phyloP scores from a whole-genome alignment of 2,329 filamentous ascomycete species.

The Trichoderma polysporum region DNA sequence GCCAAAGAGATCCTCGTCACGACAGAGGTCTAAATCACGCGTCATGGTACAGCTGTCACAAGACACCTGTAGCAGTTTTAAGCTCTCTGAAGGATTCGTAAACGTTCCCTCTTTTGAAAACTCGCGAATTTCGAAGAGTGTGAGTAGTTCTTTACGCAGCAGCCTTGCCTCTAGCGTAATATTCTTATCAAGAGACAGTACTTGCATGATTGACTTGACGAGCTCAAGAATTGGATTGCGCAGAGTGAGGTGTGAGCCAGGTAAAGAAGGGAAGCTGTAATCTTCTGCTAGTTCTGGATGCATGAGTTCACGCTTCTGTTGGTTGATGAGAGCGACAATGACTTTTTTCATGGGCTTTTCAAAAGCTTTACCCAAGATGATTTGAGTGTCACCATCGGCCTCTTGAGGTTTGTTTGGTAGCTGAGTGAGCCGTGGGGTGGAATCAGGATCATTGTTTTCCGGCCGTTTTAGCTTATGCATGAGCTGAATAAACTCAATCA shows the following conservation, averaged over 20 bases:
- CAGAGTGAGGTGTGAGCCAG: slow-evolving; percentile 59
- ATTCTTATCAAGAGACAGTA: slow-evolving; percentile 85
- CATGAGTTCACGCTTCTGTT: slow-evolving; percentile 83
- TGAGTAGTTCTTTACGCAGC: slow-evolving; percentile 83
- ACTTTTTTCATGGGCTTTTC: slow-evolving; percentile 90
- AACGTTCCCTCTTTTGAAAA: slow-evolving; percentile 89
- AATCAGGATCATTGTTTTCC: slow-evolving; percentile 47
- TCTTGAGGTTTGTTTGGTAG: slow-evolving; percentile 58
- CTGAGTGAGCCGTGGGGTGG: slow-evolving; percentile 58
- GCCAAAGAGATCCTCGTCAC: slow-evolving; percentile 74
- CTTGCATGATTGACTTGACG: slow-evolving; percentile 90
- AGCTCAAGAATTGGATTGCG: slow-evolving; percentile 81
- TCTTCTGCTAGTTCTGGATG: slow-evolving; percentile 85
- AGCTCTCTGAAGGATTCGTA: slow-evolving; percentile 74
- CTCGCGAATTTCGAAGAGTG: slow-evolving; percentile 90
- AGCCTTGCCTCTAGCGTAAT: slow-evolving; percentile 85
- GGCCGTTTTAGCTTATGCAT: slow-evolving; percentile 87
- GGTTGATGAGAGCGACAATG: slow-evolving; percentile 75
- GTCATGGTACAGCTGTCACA: slow-evolving; percentile 90
- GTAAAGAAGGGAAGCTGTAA: slow-evolving; percentile 80
- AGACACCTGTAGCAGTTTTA: slow-evolving; percentile 72
- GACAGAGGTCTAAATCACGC: slow-evolving; percentile 86
- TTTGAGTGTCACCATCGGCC: slow-evolving; percentile 58
- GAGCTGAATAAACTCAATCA: slow-evolving; percentile 89
- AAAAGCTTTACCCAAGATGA: slow-evolving; percentile 77